Percentiles rank a stretch among this genome's conserved stretches.
phyloP scores from a whole-genome alignment of 2,329 filamentous ascomycete species.

The Didymella keratinophila region DNA sequence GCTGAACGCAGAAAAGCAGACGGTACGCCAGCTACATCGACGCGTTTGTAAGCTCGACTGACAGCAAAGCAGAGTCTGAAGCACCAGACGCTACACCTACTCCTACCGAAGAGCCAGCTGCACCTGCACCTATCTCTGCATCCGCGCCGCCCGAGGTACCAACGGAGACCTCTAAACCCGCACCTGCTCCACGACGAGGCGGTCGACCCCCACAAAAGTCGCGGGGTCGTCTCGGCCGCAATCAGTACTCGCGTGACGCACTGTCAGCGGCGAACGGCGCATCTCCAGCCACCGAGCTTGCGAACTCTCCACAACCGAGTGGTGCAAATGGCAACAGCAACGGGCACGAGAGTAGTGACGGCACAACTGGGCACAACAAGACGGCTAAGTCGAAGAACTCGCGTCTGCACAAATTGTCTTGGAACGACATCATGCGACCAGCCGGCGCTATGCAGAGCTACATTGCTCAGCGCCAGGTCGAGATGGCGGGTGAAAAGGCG shows the following conservation, averaged over 20 bases:
- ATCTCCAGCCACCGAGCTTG: slow-evolving; percentile 42
- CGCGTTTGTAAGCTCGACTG: slow-evolving; percentile 29
- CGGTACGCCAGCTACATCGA: slow-evolving; percentile 60
- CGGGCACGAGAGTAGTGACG: slow-evolving; percentile 61
- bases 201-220: slow-evolving; percentile 47
- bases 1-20: slow-evolving; percentile 82
- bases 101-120: slow-evolving; percentile 39
- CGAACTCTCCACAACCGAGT: slow-evolving; percentile 43
- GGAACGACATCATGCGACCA: slow-evolving; percentile 87
- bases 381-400: slow-evolving; percentile 67
- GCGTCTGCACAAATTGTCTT: slow-evolving; percentile 69
- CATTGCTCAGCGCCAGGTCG: slow-evolving; percentile 86
- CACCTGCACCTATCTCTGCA: slow-evolving; percentile 33
- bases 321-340: slow-evolving; percentile 45
- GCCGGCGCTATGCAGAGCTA: slow-evolving; percentile 87
- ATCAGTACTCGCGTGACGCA: slow-evolving; percentile 49
- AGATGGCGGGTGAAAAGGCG: slow-evolving; percentile 71
- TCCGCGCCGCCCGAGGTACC: slow-evolving; percentile 39
- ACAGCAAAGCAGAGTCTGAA: slow-evolving; percentile 40
- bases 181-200: slow-evolving; percentile 42
- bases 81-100: slow-evolving; percentile 34
- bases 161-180: slow-evolving; percentile 36
- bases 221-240: slow-evolving; percentile 47
- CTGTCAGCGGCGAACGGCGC: slow-evolving; percentile 44
- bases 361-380: slow-evolving; percentile 63